Evolutionary conservation across 345 rosid genomes (phyloP).

Genomic region (Melaleuca alternifolia): DNA sequence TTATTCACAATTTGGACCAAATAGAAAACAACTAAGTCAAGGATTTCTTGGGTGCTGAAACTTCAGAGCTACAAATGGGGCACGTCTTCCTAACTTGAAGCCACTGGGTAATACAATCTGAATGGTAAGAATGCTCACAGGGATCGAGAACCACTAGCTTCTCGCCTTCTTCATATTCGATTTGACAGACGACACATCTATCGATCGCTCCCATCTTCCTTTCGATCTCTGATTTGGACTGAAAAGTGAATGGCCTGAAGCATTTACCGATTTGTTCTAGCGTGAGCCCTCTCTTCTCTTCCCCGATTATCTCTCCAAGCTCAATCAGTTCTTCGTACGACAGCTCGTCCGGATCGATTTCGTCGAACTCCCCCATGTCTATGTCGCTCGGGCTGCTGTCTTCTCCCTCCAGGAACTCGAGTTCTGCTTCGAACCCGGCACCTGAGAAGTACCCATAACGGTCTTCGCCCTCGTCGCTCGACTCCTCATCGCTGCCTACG

Average conservation of each 20-base stretch:
- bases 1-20: neutral
- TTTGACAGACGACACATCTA: slow-evolving; percentile 70
- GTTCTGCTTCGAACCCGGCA: slow-evolving; percentile 9
- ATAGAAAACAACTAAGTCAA: neutral
- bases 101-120: slow-evolving; percentile 58
- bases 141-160: slow-evolving; percentile 26
- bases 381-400: slow-evolving; percentile 23
- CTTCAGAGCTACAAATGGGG: slow-evolving; percentile 63
- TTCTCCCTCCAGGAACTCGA: slow-evolving; percentile 35
- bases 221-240: neutral
- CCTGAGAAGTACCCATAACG: too few relatives aligned
- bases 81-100: slow-evolving; percentile 58
- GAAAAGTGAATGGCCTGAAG: slow-evolving; percentile 10
- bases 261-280: slow-evolving; percentile 26
- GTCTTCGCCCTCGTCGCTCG: too few relatives aligned
- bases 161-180: slow-evolving; percentile 60
- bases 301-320: slow-evolving; percentile 56
- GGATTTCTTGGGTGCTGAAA: slow-evolving; percentile 15
- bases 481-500: neutral
- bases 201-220: slow-evolving; percentile 21
- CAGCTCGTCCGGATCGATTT: slow-evolving; percentile 54
- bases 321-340: slow-evolving; percentile 68
- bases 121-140: slow-evolving; percentile 60
- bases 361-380: slow-evolving; percentile 41
- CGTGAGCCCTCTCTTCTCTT: slow-evolving; percentile 46